phyloP scores from a whole-genome alignment of 371 early-diverging fungal genomes.

The Mortierella sp. region DNA sequence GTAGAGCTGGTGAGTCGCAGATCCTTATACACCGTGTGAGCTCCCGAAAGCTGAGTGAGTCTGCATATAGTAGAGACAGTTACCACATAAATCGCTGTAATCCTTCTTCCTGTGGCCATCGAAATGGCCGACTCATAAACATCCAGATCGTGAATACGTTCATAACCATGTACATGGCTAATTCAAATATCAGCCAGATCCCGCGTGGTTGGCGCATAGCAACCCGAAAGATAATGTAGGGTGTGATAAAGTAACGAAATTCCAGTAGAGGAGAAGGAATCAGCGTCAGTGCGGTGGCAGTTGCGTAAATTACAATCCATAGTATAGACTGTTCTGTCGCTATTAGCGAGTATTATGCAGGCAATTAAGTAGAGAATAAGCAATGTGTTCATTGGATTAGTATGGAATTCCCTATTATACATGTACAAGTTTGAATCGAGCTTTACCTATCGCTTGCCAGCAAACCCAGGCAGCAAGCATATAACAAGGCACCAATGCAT shows the following conservation, averaged over 20 bases:
- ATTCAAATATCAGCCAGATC: constrained; percentile 56
- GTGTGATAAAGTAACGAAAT: constrained; percentile 95
- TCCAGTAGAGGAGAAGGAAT: constrained; percentile 95
- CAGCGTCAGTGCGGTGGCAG: constrained; percentile 67
- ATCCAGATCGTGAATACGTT: constrained; percentile 75
- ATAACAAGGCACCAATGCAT: constrained; percentile 79
- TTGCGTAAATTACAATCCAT: constrained; percentile 62
- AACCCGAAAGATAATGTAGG: constrained; percentile 80
- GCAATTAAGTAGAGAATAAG: too few relatives aligned
- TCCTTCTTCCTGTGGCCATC: constrained; percentile 73
- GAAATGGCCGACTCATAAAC: constrained; percentile 81
- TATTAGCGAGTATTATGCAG: constrained; percentile 2
- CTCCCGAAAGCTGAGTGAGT: too few relatives aligned
- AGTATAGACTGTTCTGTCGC: constrained; percentile 61
- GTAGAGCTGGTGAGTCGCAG: too few relatives aligned
- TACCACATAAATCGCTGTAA: constrained; percentile 95
- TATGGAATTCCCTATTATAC: neutral
- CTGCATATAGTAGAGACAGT: constrained; percentile 15
- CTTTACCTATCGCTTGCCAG: constrained; percentile 59
- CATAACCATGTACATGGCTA: constrained; percentile 60
- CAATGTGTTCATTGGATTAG: neutral
- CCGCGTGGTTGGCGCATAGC: constrained; percentile 62
- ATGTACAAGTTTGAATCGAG: neutral
- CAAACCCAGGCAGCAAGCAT: constrained; percentile 62
- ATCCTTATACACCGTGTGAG: too few relatives aligned